Conservation (phyloP, 371 early-diverging fungal species). For the Apophysomyces trapeziformis region DNA sequence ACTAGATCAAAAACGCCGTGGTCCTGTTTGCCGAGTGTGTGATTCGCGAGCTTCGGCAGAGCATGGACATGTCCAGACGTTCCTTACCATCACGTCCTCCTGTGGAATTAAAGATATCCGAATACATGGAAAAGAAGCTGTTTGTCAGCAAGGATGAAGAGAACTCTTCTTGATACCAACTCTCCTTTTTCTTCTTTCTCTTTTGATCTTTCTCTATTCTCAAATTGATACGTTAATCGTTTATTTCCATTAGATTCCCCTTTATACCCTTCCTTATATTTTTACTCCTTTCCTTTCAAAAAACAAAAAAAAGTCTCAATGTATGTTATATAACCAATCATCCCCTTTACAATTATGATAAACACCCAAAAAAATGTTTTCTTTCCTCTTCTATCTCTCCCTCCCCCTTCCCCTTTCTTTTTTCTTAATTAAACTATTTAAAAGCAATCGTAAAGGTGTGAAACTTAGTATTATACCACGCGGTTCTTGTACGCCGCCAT, state of each 20-base stretch:
- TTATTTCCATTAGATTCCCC: constrained; percentile 3
- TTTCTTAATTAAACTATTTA: neutral
- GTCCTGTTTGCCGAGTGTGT: constrained; percentile 37
- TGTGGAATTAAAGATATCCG: constrained; percentile 16
- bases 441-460: neutral
- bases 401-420: neutral
- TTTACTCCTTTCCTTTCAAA: neutral
- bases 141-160: constrained; percentile 12
- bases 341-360: neutral
- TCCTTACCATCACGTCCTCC: constrained; percentile 24
- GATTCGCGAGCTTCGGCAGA: constrained; percentile 36
- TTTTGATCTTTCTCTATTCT: neutral
- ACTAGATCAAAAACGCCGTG: constrained; percentile 26
- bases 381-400: neutral
- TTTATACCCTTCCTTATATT: neutral
- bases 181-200: neutral
- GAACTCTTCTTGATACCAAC: neutral
- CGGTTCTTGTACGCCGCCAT: too few relatives aligned
- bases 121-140: constrained; percentile 24
- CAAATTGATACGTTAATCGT: neutral
- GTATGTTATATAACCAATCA: constrained; percentile 6
- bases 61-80: constrained; percentile 22
- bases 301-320: neutral
- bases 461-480: too few relatives aligned
- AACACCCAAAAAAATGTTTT: too few relatives aligned